These are phyloP conservation scores for Phlebiopsis flavidoalba DNA, from an alignment of 768 basidiomycete genomes.

Conservation along the genomic window DNA sequence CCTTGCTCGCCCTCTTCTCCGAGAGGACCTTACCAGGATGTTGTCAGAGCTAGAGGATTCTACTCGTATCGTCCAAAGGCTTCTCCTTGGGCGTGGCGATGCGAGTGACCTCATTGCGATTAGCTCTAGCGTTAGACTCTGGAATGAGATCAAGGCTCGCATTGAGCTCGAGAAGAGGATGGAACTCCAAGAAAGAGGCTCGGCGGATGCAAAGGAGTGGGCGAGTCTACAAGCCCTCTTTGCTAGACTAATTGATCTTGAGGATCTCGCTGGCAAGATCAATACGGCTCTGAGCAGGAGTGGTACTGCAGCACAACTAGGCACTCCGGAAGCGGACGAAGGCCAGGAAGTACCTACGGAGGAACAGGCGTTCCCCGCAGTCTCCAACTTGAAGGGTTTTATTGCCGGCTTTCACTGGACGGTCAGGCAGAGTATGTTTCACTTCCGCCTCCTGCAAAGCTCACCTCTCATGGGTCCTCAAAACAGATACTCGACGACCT, in stretches of 20 bases:
- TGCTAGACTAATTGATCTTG: slow-evolving; percentile 45
- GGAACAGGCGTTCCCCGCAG: not conserved
- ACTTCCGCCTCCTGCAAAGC: not conserved
- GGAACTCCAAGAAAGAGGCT: slow-evolving; percentile 32
- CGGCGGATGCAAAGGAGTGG: slow-evolving; percentile 42
- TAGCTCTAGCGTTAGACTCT: slow-evolving; percentile 53
- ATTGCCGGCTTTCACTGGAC: slow-evolving; percentile 37
- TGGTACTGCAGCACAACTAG: not conserved
- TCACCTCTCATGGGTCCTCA: not conserved
- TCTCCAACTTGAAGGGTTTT: slow-evolving; percentile 12
- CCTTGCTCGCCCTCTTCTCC: slow-evolving; percentile 52
- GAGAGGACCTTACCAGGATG: slow-evolving; percentile 52
- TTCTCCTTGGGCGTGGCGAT: slow-evolving; percentile 65
- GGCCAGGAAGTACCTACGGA: not conserved
- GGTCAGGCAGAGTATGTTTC: slow-evolving; percentile 59
- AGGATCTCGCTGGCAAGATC: slow-evolving; percentile 52
- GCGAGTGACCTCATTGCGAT: slow-evolving; percentile 62
- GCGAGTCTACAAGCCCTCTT: slow-evolving; percentile 47
- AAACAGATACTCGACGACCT: slow-evolving; percentile 53
- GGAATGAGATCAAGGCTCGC: slow-evolving; percentile 47
- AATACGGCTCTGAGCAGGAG: slow-evolving; percentile 28
- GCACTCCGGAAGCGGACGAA: not conserved
- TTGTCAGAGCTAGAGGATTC: slow-evolving; percentile 64
- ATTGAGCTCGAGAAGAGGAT: slow-evolving; percentile 52
- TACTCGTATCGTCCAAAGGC: slow-evolving; percentile 71